These are phyloP conservation scores for Boletus speciosus DNA, from an alignment of 768 basidiomycete species.

Conservation along the genomic window DNA sequence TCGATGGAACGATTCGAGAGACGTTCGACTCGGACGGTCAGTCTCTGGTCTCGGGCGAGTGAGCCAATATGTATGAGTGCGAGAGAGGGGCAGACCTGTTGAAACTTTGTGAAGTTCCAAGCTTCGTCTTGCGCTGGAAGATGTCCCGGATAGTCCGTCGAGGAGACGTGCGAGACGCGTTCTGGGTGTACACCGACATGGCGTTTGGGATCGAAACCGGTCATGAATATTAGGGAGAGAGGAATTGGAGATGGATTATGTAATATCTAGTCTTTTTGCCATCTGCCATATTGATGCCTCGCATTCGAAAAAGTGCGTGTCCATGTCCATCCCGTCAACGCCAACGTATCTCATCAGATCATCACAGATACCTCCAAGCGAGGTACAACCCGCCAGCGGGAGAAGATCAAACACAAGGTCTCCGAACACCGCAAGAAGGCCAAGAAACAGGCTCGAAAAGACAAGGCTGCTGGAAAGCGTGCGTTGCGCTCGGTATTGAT, in stretches of 20 bases:
- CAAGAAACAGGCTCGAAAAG: slow-evolving; percentile 68
- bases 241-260: slow-evolving; percentile 10
- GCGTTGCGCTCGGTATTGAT: not conserved
- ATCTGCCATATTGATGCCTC: slow-evolving; percentile 42
- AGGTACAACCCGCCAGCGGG: slow-evolving; percentile 65
- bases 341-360: not conserved
- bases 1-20: slow-evolving; percentile 83
- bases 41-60: slow-evolving; percentile 46
- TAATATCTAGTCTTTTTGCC: slow-evolving; percentile 9
- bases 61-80: not conserved
- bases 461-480: slow-evolving; percentile 86
- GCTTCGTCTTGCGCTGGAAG: slow-evolving; percentile 80
- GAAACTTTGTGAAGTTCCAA: slow-evolving; percentile 77
- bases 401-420: slow-evolving; percentile 71
- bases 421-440: slow-evolving; percentile 75
- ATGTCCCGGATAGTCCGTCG: slow-evolving; percentile 88
- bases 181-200: slow-evolving; percentile 71
- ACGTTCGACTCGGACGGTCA: slow-evolving; percentile 70
- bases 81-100: slow-evolving; percentile 51
- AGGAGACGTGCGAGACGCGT: slow-evolving; percentile 75
- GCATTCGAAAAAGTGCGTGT: slow-evolving; percentile 63
- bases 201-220: slow-evolving; percentile 39
- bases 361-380: slow-evolving; percentile 82
- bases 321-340: not conserved
- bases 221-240: slow-evolving; percentile 3